Base-by-base conservation (phyloP, 768 basidiomycete genomes). In the Leccinellum luteum region DNA sequence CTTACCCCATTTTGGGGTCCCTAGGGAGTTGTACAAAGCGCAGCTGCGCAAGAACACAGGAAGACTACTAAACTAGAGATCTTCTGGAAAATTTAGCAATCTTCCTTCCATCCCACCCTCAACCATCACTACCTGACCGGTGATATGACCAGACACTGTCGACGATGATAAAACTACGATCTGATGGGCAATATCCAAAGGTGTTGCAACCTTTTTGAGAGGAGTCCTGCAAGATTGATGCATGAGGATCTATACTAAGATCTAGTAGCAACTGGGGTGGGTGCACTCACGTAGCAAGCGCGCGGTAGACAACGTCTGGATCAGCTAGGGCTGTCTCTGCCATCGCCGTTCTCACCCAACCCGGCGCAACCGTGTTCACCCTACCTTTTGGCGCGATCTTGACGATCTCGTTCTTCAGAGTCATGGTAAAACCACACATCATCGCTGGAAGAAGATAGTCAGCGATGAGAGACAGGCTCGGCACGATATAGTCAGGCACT, bases 81-180 rank as follows among this genome's bases (percentile, higher is more conserved):
- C 79, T 27, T 76, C 73, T 14, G 68, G 72, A 30, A 59, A 68
- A 60, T 82, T 81, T 58, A 81, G 65, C 32, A 83, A 52, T 10
- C 77, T 71, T n/a, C 89, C 89, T 78, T 91, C 89, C 89, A 90
- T 89, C 3, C 89, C 89, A 3, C 89, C 89, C 48, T 82, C 81
- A 6, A 90, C 78, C 84, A 89, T 87, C 28, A 89, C 64, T 6
- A 85, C 80, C 62, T 89, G 82, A 0, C 89, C 89, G 1, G 84
- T 81, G 17, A 90, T 78, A 64, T 90, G 89, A 0, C 89, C 87
- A 0, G 87, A 90, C 0, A 89, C 65, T 10, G 71, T 72, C 9
- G 79, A 71, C 0, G 87, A 89, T 0, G 89, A 80, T 3, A 90
- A 66, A 1, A 87, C 56, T 10, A 80, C 79, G 30, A 91, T 76